Evolutionary conservation across 2,329 filamentous ascomycete genomes (phyloP).

Genomic region (Penicillium sp.): DNA sequence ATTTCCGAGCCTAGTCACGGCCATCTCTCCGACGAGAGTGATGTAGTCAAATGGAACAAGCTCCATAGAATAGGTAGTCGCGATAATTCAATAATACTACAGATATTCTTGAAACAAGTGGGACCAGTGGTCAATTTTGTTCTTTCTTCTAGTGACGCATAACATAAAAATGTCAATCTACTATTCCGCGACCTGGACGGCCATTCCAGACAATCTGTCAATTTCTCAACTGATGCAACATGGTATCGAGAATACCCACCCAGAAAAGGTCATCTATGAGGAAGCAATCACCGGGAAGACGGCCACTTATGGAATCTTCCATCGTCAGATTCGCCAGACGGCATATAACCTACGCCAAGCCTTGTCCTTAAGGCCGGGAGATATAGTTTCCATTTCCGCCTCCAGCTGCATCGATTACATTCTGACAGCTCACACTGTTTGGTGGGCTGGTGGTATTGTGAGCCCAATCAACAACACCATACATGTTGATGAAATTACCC

Average conservation of each 20-base stretch:
- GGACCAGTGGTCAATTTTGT: background rate
- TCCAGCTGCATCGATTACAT: slow-evolving; percentile 25
- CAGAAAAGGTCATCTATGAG: slow-evolving; percentile 26
- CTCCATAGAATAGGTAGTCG: background rate
- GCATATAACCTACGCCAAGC: slow-evolving; percentile 14
- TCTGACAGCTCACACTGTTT: slow-evolving; percentile 18
- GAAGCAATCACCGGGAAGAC: slow-evolving; percentile 24
- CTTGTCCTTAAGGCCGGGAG: slow-evolving; percentile 16
- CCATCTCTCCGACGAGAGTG: background rate
- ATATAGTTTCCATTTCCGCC: slow-evolving; percentile 21
- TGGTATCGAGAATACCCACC: slow-evolving; percentile 7
- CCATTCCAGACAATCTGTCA: slow-evolving; percentile 2
- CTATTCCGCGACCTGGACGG: background rate
- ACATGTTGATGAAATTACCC: slow-evolving; percentile 17
- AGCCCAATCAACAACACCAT: slow-evolving; percentile 26
- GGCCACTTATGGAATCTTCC: slow-evolving; percentile 15
- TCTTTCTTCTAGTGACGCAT: background rate
- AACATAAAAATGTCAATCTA: background rate
- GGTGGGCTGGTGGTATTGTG: slow-evolving; percentile 26
- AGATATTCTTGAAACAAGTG: background rate
- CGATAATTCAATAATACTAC: background rate
- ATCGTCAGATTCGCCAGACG: background rate
- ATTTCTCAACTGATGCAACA: slow-evolving; percentile 14
- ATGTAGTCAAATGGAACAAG: background rate
- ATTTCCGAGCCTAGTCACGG: background rate